Percentiles rank a stretch among this genome's conserved stretches.
phyloP scores from a whole-genome alignment of 495 filamentous ascomycete genomes.

The Hypomontagnella monticulosa region DNA sequence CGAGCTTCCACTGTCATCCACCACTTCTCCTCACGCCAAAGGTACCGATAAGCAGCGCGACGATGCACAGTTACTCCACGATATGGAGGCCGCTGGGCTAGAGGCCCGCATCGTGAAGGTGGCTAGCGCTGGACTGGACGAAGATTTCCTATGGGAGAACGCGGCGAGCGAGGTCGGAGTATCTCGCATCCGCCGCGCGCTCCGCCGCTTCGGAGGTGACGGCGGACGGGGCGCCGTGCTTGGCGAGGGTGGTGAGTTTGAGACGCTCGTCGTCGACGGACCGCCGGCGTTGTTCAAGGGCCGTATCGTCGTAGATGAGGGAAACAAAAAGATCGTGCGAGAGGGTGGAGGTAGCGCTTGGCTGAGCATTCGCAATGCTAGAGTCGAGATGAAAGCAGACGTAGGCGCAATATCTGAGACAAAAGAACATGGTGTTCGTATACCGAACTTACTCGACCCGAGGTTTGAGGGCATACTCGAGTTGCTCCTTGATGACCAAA shows the following conservation, averaged over 20 bases:
- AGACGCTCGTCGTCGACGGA: slow-evolving; percentile 88
- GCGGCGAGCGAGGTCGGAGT: slow-evolving; percentile 66
- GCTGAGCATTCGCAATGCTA: slow-evolving; percentile 67
- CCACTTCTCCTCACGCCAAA: not conserved
- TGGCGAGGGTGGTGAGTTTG: slow-evolving; percentile 96
- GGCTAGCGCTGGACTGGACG: slow-evolving; percentile 87
- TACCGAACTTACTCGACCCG: slow-evolving; percentile 57
- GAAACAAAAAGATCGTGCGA: slow-evolving; percentile 60
- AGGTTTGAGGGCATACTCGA: slow-evolving; percentile 51
- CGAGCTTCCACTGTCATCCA: slow-evolving; percentile 53
- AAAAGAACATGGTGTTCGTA: slow-evolving; percentile 49
- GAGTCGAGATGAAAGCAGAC: slow-evolving; percentile 60
- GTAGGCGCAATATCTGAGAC: not conserved
- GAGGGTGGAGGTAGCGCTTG: slow-evolving; percentile 79
- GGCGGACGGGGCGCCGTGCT: slow-evolving; percentile 71
- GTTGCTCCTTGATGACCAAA: not conserved
- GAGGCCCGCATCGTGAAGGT: slow-evolving; percentile 94
- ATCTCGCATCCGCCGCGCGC: slow-evolving; percentile 65
- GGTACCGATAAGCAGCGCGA: slow-evolving; percentile 38
- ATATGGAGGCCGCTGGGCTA: slow-evolving; percentile 80
- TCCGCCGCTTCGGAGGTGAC: slow-evolving; percentile 72
- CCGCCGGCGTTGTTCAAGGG: slow-evolving; percentile 75
- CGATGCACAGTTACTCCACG: slow-evolving; percentile 69
- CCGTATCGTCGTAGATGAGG: slow-evolving; percentile 70
- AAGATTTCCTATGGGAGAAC: slow-evolving; percentile 83